phyloP scores from a whole-genome alignment of 495 filamentous ascomycete species.

The Lasiosphaeris hirsuta region DNA sequence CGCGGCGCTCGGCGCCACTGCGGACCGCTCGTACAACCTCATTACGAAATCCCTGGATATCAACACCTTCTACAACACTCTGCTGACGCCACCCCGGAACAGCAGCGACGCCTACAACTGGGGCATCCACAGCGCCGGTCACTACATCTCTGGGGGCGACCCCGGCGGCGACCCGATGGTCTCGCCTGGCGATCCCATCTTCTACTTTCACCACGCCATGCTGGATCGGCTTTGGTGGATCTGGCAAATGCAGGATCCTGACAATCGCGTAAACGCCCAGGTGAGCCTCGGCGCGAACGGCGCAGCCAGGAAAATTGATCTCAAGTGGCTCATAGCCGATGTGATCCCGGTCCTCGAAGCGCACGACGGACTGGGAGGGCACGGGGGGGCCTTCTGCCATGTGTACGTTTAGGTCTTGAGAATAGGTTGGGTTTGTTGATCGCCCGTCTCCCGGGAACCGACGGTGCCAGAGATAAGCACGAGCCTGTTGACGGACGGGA shows the following conservation, averaged over 20 bases:
- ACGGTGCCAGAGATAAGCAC: no score
- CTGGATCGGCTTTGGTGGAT: slow-evolving; percentile 63
- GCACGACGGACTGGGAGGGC: slow-evolving; percentile 35
- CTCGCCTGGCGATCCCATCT: slow-evolving; percentile 59
- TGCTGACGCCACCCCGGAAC: slow-evolving; percentile 44
- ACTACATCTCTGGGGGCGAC: slow-evolving; percentile 60
- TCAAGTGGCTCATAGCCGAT: slow-evolving; percentile 31
- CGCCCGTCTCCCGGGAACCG: no score
- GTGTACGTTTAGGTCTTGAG: slow-evolving; percentile 30
- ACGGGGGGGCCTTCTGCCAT: slow-evolving; percentile 34
- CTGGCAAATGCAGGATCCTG: slow-evolving; percentile 49
- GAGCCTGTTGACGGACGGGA: no score
- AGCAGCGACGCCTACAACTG: slow-evolving; percentile 32
- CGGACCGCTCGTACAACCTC: slow-evolving; percentile 43
- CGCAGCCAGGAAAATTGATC: slow-evolving; percentile 23
- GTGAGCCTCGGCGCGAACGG: slow-evolving; percentile 14
- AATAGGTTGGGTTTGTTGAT: neutral
- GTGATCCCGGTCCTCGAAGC: slow-evolving; percentile 32
- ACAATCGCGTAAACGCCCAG: slow-evolving; percentile 18
- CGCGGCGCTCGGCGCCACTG: slow-evolving; percentile 46
- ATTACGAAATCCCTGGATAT: slow-evolving; percentile 47
- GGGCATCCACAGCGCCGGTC: slow-evolving; percentile 58
- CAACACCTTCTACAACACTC: slow-evolving; percentile 50
- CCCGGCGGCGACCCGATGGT: slow-evolving; percentile 55
- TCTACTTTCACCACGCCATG: slow-evolving; percentile 61